Evolutionary conservation across 345 rosid species (phyloP), one percentile per base, ranked within the genome.

Genomic region (Capsella bursapastoris): DNA sequence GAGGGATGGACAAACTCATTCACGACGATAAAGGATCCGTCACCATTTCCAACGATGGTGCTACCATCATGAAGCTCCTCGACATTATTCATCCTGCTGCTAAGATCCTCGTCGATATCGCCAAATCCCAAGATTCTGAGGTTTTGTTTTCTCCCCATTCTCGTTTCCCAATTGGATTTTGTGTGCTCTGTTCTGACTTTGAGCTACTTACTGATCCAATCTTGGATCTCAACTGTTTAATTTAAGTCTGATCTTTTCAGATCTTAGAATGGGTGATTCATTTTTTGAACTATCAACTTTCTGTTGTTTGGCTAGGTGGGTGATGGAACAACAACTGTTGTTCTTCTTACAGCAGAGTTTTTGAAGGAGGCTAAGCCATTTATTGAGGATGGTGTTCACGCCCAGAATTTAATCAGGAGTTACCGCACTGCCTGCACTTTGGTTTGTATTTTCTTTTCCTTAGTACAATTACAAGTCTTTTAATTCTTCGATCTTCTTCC

Each of bases 41-140:
- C 71, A 96, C 99, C 78, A 90, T 96, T 62, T 96, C 99, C 7
- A 93, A 96, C 78, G 99, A 96, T 61, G 99, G 98, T 4, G 99
- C 99, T 37, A 92, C 99, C 29, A 96, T 96, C 56, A 92, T 93
- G 98, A 96, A 96, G 88, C 88, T 96, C 5, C 99, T 96, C 16
- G 96, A 96, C 51, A 86, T 96, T 50, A 84, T 92, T 10, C 99
- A 96, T 62, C 99, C 99, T 3, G 96, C 99, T 2, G 96, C 98
- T 41, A 96, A 96, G 92, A 96, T 96, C 86, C 97, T 96, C 76
- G 97, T 90, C 2, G 99, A 96, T 78, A 96, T 96, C 72, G 99
- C 99, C 78, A 92, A 90, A 82, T 96, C 99, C 5, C 99, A 92
- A 83, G 99, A 96, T 68, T 91, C 99, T 2, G 97, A 96, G 95